Evolutionary conservation across 1,139 yeast genomes (phyloP), one percentile per base, ranked within the genome.

Genomic region (Zygotorulaspora mrakii): DNA sequence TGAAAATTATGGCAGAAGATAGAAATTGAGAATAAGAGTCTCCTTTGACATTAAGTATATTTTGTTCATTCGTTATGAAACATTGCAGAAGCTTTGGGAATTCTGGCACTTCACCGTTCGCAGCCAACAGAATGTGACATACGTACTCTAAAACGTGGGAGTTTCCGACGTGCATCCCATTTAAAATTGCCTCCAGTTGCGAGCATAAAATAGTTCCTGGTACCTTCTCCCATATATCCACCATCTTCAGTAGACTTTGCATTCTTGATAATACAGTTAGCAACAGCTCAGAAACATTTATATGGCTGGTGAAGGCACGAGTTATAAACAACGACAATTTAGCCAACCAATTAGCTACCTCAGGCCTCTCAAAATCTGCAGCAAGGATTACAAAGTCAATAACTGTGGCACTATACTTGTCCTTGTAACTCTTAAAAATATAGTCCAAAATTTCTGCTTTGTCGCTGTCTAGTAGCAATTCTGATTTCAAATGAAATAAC

Each of bases 131-230:
- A 14, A 73, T 28, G 6, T 73, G 53, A 25, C 66, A 61, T 4
- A 68, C 64, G 50, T 79, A 74, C 33, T 68, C 64, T 46, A 84
- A 57, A 2, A 74, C 61, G 11, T 59, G 59, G 1, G 52, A 54
- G 12, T 64, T 54, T n/a, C 62, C 48, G 3, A 76, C 55, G 82
- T 86, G 83, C 33, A 63, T 55, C 23, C 69, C 70, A 3, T 65
- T 64, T 17, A 82, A 65, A 3, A 82, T 59, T 11, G 76, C 86
- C 57, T 86, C 94, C 24, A 85, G 61, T 49, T 83, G 83, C 0
- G 94, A 68, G 48, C 83, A 81, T 10, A 84, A 47, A 29, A 79
- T 66, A 4, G 69, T 55, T 4, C 61, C 53, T 2, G 82, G 74
- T 9, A 77, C 69, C 11, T 70, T 45, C 6, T 65, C 59, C 80